Base-by-base conservation (phyloP, 2,329 filamentous ascomycete genomes). In the Aspergillus ochraceoroseus region DNA sequence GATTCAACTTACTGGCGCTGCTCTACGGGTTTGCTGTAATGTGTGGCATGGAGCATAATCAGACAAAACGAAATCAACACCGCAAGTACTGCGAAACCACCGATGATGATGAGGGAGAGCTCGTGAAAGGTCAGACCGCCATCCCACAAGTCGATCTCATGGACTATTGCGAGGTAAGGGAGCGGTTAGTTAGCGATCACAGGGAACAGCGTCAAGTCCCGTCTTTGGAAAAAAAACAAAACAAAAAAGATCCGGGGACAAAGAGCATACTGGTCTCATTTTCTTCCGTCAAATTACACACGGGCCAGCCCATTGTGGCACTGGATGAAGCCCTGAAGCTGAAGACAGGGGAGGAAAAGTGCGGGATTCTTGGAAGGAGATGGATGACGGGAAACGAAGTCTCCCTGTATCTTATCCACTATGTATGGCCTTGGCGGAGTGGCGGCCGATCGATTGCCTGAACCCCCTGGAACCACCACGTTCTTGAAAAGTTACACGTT, bases 1-100 rank as follows among this genome's bases (percentile, higher is more conserved):
- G 34, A 8, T 38, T n/a, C 27, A 20, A 64, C 70, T 41, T 59
- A 76, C 73, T 81, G 75, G 54, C 71, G 75, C 57, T 82, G 78
- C 58, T 82, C 75, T 46, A 67, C 69, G 7, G 77, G 76, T 56
- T 72, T 73, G 42, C 72, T 67, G 63, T 81, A 82, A 56, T 80
- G 78, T 9, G 67, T 74, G 2, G 76, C 74, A 65, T 81, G 78
- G 46, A 67, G 65, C 51, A 73, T 63, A 41, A 81, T 76, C 35
- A 80, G 63, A 49, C 67, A 72, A 25, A 75, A 66, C 14, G 76
- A 73, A 25, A 78, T 61, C 8, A 65, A 41, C 22, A 74, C 62
- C 3, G 76, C 71, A 29, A 79, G 60, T 22, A 73, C 48, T 25
- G 70, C 72, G 55, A 79, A 79, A 12, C 67, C 64, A 9, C 70